Conservation (phyloP, 2,329 filamentous ascomycete species). For the Monosporascus sp. region DNA sequence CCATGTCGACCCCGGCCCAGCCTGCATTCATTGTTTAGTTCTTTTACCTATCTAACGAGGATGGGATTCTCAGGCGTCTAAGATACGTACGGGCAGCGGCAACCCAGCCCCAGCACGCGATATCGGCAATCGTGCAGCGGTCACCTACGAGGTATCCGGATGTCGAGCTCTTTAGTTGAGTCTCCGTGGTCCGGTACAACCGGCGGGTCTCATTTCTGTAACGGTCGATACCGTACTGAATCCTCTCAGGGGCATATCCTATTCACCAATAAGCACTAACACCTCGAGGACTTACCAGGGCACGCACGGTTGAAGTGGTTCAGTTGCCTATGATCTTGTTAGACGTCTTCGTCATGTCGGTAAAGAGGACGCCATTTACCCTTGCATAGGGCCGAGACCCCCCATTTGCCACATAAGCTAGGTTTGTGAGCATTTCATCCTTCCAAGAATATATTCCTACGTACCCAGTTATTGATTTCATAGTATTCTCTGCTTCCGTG, state of each 20-base stretch:
- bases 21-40: constrained; percentile 24
- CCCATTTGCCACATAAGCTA: constrained; percentile 70
- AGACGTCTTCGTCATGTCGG: constrained; percentile 1
- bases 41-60: too few relatives aligned
- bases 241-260: constrained; percentile 75
- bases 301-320: constrained; percentile 70
- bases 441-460: constrained; percentile 16
- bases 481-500: constrained; percentile 67
- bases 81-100: constrained; percentile 39
- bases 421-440: constrained; percentile 7
- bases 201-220: constrained; percentile 82
- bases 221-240: constrained; percentile 75
- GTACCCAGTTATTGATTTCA: constrained; percentile 73
- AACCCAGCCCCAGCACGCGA: constrained; percentile 77
- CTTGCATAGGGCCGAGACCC: constrained; percentile 78
- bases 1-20: constrained; percentile 63
- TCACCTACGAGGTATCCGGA: constrained; percentile 62
- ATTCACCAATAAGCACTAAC: neutral
- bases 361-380: constrained; percentile 20
- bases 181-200: constrained; percentile 72
- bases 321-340: constrained; percentile 48
- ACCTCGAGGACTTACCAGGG: too few relatives aligned
- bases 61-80: neutral
- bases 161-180: constrained; percentile 54
- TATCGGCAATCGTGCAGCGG: constrained; percentile 70